Conservation (phyloP, 2,329 filamentous ascomycete species). For the Neofusicoccum parvum region DNA sequence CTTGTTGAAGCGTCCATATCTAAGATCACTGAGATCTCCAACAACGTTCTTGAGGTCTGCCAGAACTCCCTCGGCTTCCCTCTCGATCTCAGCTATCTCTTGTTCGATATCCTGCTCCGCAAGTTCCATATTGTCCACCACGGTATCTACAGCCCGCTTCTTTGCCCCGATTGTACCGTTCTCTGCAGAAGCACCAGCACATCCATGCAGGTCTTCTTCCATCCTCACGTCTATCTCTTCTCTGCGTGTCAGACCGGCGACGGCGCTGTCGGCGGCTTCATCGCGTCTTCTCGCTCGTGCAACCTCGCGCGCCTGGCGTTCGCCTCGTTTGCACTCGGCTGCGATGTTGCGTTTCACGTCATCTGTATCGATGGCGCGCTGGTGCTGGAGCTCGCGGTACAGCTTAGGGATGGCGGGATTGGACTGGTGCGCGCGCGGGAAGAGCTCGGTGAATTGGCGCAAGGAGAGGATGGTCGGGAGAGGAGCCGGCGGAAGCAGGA, state of each 20-base stretch:
- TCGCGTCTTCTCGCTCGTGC: conserved; percentile 55
- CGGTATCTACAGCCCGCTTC: conserved; percentile 63
- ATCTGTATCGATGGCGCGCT: conserved; percentile 71
- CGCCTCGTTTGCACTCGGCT: conserved; percentile 64
- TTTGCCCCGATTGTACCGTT: conserved; percentile 46
- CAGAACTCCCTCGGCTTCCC: conserved; percentile 63
- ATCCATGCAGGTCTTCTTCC: conserved; percentile 45
- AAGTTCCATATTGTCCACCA: conserved; percentile 69
- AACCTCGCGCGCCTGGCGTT: conserved; percentile 60
- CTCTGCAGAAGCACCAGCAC: conserved; percentile 40
- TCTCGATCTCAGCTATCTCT: conserved; percentile 67
- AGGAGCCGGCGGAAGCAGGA: conserved; percentile 74
- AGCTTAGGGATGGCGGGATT: conserved; percentile 70
- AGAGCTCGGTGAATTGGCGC: conserved; percentile 73
- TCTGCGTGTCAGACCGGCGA: conserved; percentile 50
- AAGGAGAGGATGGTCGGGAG: conserved; percentile 74
- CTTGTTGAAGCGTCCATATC: conserved; percentile 70
- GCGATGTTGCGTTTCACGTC: conserved; percentile 66
- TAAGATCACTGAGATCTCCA: conserved; percentile 76
- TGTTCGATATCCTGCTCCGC: conserved; percentile 67
- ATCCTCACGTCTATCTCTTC: conserved; percentile 59
- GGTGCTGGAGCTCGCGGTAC: conserved; percentile 77
- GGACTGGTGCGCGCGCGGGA: conserved; percentile 67
- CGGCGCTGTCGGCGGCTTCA: conserved; percentile 58
- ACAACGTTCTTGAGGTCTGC: conserved; percentile 66